A percentile compares a stretch with the other conserved stretches of the same genome.
These are phyloP conservation scores for Mitragyna speciosa DNA, from an alignment of 257 asterid genomes.

Conservation along the genomic window DNA sequence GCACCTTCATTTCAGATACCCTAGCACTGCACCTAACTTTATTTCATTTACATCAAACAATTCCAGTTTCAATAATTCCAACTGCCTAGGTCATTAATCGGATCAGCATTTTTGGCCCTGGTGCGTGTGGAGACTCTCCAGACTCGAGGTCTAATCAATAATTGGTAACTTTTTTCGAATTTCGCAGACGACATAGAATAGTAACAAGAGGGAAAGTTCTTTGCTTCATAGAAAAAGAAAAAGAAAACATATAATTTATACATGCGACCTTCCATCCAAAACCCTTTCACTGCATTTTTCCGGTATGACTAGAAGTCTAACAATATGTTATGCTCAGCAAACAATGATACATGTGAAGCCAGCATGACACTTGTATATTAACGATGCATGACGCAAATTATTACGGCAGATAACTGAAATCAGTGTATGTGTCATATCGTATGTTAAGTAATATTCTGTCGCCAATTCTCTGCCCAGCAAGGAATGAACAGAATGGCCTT, in stretches of 20 bases:
- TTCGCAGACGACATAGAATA: no score
- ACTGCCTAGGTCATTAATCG: not conserved
- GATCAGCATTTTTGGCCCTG: not conserved
- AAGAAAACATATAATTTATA: no score
- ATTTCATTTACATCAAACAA: not conserved
- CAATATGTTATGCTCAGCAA: no score
- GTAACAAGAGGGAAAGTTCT: no score
- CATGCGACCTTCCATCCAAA: no score
- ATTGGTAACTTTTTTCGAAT: not conserved
- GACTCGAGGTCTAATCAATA: not conserved
- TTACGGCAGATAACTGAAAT: not conserved
- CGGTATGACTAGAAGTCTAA: not conserved
- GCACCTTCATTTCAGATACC: no score
- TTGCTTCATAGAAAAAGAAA: no score
- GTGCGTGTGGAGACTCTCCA: not conserved
- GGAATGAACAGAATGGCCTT: not conserved
- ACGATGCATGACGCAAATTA: no score
- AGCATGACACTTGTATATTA: no score
- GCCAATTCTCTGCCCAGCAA: not conserved
- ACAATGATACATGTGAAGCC: no score
- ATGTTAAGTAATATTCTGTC: not conserved
- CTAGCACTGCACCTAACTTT: not conserved
- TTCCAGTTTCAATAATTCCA: not conserved
- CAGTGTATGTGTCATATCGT: not conserved
- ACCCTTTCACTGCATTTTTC: not conserved